phyloP scores from a whole-genome alignment of 305 asterid species.

The Fraxinus paxiana region DNA sequence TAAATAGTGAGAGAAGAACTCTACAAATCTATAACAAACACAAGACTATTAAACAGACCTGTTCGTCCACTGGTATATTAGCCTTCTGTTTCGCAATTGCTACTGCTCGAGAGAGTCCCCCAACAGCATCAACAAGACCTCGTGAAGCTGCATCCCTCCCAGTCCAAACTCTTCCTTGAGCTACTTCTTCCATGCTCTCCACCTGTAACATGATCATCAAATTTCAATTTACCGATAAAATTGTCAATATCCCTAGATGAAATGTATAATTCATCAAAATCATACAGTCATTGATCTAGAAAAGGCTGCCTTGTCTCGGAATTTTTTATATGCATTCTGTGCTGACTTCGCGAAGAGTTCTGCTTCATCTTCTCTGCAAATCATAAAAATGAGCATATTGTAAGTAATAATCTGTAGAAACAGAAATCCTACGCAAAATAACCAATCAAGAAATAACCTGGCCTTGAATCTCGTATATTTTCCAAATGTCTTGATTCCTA shows the following conservation, averaged over 20 bases:
- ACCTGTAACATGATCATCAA: conserved; percentile 39
- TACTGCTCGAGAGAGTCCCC: conserved; percentile 78
- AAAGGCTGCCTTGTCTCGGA: conserved; percentile 83
- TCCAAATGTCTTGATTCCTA: neutral
- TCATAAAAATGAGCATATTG: conserved; percentile 1
- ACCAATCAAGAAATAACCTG: neutral
- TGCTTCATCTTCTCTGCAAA: conserved; percentile 74
- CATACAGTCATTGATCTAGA: conserved; percentile 88
- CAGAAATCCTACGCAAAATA: neutral
- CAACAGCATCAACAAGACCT: conserved; percentile 82
- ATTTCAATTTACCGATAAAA: conserved; percentile 21
- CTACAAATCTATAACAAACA: conserved; percentile 11
- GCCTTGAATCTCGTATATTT: neutral
- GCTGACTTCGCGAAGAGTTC: conserved; percentile 86
- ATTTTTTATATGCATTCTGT: conserved; percentile 61
- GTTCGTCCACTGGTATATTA: conserved; percentile 63
- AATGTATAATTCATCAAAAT: conserved; percentile 25
- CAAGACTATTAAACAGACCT: conserved; percentile 38
- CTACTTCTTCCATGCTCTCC: conserved; percentile 85
- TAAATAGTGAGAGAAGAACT: neutral
- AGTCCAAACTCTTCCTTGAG: conserved; percentile 96
- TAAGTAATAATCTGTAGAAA: neutral
- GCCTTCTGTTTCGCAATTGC: conserved; percentile 90
- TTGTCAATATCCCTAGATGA: neutral
- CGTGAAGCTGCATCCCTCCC: conserved; percentile 79